These are phyloP conservation scores for Oehlia diaphana DNA, from an alignment of 192 early-diverging fungal species.

Conservation along the genomic window DNA sequence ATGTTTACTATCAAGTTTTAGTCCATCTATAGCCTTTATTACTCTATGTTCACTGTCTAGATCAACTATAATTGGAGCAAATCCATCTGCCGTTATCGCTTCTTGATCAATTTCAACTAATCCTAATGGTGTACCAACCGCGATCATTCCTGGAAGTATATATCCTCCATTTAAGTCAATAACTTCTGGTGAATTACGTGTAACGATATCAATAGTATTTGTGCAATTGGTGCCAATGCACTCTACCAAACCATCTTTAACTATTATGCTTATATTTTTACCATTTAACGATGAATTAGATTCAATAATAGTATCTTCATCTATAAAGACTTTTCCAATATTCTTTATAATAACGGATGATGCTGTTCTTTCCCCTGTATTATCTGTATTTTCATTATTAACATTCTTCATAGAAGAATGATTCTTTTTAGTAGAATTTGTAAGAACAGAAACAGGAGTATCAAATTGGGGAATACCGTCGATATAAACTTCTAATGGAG, in stretches of 20 bases:
- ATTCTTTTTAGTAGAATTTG: not conserved
- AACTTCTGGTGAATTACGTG: slow-evolving; percentile 6
- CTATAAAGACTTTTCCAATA: slow-evolving; percentile 38
- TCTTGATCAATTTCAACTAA: slow-evolving; percentile 68
- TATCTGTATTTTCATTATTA: slow-evolving; percentile 11
- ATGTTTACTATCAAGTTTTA: slow-evolving; percentile 58
- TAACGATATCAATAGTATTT: slow-evolving; percentile 29
- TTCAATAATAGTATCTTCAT: slow-evolving; percentile 10
- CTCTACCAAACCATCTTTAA: slow-evolving; percentile 36
- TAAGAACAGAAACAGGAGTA: slow-evolving; percentile 1
- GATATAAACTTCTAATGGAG: slow-evolving; percentile 72
- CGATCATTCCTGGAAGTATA: slow-evolving; percentile 61
- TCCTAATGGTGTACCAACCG: slow-evolving; percentile 60
- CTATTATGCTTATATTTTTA: slow-evolving; percentile 31
- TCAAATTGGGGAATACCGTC: slow-evolving; percentile 69
- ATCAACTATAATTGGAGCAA: slow-evolving; percentile 13
- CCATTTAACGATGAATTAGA: slow-evolving; percentile 2
- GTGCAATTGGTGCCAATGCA: slow-evolving; percentile 37
- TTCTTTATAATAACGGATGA: slow-evolving; percentile 46
- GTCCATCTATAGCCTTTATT: slow-evolving; percentile 61
- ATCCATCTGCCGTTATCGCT: slow-evolving; percentile 59
- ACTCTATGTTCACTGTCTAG: slow-evolving; percentile 35
- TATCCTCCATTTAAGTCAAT: slow-evolving; percentile 62
- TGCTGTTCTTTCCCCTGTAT: slow-evolving; percentile 30
- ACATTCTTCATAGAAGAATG: not conserved